These are phyloP conservation scores for Albifimbria verrucaria DNA, from an alignment of 2,329 filamentous ascomycete genomes.

Conservation along the genomic window DNA sequence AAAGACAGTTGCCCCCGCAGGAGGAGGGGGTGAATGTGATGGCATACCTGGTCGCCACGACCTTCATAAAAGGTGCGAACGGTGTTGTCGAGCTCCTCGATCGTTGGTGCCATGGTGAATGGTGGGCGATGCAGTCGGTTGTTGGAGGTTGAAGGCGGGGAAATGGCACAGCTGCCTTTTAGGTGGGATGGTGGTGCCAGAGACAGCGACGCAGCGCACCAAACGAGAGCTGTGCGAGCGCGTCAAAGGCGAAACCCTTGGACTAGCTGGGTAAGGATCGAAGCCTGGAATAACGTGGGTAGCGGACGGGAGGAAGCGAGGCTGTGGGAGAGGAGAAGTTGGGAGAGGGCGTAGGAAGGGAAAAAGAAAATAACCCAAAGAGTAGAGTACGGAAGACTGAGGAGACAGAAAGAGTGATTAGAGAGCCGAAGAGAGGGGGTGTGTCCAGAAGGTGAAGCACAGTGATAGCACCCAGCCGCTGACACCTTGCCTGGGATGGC, in stretches of 20 bases:
- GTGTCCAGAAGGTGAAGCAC: background rate
- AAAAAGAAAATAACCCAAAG: conserved; percentile 4
- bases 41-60: conserved; percentile 81
- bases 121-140: conserved; percentile 26
- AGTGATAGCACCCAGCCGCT: background rate
- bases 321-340: background rate
- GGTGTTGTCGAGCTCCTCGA: conserved; percentile 93
- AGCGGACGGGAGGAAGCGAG: background rate
- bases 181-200: conserved; percentile 3
- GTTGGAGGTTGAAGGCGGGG: conserved; percentile 25
- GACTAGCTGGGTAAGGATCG: background rate
- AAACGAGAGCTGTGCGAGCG: conserved; percentile 17
- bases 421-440: background rate
- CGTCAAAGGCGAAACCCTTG: conserved; percentile 10
- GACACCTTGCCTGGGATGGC: too few relatives aligned
- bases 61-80: conserved; percentile 98
- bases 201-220: conserved; percentile 9
- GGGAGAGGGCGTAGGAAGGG: conserved; percentile 7
- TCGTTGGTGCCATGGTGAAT: conserved; percentile 62
- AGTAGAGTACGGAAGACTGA: background rate
- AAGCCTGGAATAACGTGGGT: too few relatives aligned
- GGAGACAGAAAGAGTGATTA: background rate
- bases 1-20: too few relatives aligned
- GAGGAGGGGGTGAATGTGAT: too few relatives aligned
- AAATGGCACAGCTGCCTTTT: conserved; percentile 14